These are phyloP conservation scores for barley (Hordeum vulgare) DNA, from an alignment of 176 grass and related monocot genomes.

Conservation along the genomic window DNA sequence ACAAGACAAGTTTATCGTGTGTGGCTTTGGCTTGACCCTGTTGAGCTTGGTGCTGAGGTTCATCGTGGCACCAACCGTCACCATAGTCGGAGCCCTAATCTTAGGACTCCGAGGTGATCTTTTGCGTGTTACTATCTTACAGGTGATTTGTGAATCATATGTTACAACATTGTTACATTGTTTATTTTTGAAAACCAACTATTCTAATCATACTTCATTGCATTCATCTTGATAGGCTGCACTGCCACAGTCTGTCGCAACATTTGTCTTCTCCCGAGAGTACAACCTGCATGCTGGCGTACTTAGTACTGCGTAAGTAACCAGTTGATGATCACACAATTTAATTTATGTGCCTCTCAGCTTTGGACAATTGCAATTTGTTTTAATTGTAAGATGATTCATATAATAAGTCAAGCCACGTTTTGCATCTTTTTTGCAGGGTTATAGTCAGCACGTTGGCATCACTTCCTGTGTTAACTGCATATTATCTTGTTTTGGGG, in stretches of 20 bases:
- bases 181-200: accelerated
- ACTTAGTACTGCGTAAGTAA: slow-evolving; percentile 68
- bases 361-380: no score
- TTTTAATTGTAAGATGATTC: neutral
- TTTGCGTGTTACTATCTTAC: slow-evolving; percentile 58
- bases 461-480: slow-evolving; percentile 49
- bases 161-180: neutral
- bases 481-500: slow-evolving; percentile 50
- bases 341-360: no score
- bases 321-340: neutral
- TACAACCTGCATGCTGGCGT: slow-evolving; percentile 65
- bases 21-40: slow-evolving; percentile 29
- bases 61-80: slow-evolving; percentile 44
- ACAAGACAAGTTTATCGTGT: slow-evolving; percentile 68
- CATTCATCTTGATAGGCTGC: slow-evolving; percentile 44
- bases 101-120: slow-evolving; percentile 56
- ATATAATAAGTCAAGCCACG: neutral
- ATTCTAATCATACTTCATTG: neutral
- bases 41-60: slow-evolving; percentile 62
- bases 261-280: slow-evolving; percentile 72
- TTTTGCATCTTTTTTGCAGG: slow-evolving; percentile 22
- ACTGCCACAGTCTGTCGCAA: slow-evolving; percentile 53
- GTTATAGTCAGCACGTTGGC: slow-evolving; percentile 61
- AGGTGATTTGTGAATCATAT: neutral
- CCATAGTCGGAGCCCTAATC: slow-evolving; percentile 20